Conservation (phyloP, 1,284 basidiomycete species). For the Rhodotorula sp. region DNA sequence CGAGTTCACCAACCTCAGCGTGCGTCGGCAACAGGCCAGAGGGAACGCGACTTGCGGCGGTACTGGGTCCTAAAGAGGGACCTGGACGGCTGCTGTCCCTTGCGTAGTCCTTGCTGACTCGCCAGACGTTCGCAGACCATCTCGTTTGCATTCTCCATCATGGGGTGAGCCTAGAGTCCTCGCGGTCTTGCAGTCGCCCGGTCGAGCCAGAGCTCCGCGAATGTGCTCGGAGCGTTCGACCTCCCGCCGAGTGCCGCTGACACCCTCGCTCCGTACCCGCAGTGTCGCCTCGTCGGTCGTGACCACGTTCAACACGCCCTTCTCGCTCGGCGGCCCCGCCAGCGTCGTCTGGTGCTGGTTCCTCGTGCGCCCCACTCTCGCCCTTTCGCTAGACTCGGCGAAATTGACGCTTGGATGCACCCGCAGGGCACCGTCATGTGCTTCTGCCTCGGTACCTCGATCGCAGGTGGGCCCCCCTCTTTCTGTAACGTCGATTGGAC, state of each 20-base stretch:
- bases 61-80: not conserved
- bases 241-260: not conserved
- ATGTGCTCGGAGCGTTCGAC: not conserved
- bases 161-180: conserved; percentile 7
- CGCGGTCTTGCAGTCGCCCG: not conserved
- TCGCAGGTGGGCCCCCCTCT: conserved; percentile 60
- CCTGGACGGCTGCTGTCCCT: not conserved
- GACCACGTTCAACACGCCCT: conserved; percentile 77
- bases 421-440: conserved; percentile 66
- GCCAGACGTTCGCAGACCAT: conserved; percentile 55
- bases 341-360: conserved; percentile 74
- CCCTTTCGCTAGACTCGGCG: too few relatives aligned
- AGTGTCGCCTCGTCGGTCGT: conserved; percentile 74
- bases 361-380: conserved; percentile 21
- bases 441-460: conserved; percentile 70
- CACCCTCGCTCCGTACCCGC: not conserved
- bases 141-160: conserved; percentile 67
- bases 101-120: too few relatives aligned
- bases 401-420: not conserved
- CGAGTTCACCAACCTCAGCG: conserved; percentile 74
- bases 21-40: not conserved
- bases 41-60: not conserved
- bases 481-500: not conserved
- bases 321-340: conserved; percentile 73
- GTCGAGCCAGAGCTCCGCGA: not conserved